Base-by-base conservation (phyloP, 2,329 filamentous ascomycete species). In the Aaosphaeria pasadenensis region DNA sequence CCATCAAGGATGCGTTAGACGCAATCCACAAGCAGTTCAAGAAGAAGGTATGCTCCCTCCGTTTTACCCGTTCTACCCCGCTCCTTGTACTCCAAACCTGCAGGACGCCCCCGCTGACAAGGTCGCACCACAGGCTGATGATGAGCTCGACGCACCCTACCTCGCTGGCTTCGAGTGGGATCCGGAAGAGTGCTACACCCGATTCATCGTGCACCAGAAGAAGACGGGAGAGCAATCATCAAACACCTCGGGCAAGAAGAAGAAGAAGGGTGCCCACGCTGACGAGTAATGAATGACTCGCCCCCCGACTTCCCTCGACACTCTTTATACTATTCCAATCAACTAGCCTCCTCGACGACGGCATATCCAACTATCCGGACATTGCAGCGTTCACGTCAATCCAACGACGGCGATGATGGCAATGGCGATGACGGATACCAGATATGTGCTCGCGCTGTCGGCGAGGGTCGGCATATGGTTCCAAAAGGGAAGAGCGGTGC, bases 101-200 rank as follows among this genome's bases (percentile, higher is more conserved):
- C 45, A 44, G 45, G 47, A 45, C 29, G 11, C 13, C 47, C 45
- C 47, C 36, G 39, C 60, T 69, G 47, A 66, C 53, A 9, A 36
- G 2, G 9, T 41, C 38, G 11, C 11, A 24, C 43, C 30, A 53
- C 61, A 96, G 91, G 82, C 87, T 52, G 92, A 97, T 64, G 92
- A 97, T 70, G 92, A 96, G 72, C 80, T 97, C 52, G 88, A 92
- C 47, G 79, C 82, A 57, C 89, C 91, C 55, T 90, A 91, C 79
- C 86, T 97, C 59, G 86, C 86, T 64, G 92, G 92, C 58, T 96
- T 97, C 77, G 91, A 96, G 79, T 96, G 91, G 91, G 88, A 96
- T 74, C 89, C 87, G 71, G 88, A 95, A 60, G 89, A 95, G 74
- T 90, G 85, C 67, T 96, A 90, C 85, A 92, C 89, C 46, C 83